Evolutionary conservation across 805 yeast genomes (phyloP), one percentile per base, ranked within the genome.

Genomic region (Ascoidea tarda): DNA sequence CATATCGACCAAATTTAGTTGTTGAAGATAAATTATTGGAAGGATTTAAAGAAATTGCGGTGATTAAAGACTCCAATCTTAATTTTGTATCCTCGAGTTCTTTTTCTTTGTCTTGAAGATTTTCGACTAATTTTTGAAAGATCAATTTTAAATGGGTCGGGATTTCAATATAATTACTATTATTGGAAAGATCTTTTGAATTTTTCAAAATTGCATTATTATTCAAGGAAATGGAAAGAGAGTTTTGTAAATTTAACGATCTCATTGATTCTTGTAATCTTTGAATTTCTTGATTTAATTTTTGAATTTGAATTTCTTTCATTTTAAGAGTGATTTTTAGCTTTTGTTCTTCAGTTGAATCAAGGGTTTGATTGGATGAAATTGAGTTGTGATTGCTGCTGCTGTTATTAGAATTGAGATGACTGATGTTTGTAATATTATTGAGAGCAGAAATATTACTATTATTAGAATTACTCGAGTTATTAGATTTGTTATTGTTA

Each of bases 61-160:
- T 76, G 31, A 78, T 58, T 8, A 85, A 59, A 32, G 84, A 73
- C 59, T 87, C 95, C 49, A 87, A 67, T 58, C 84, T 71, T 14
- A 68, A 58, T 56, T 82, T 83, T 1, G 87, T 78, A 21, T 81
- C 84, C 32, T 74, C 72, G 52, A 82, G 68, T 58, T 85, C 87
- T 16, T 67, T 62, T 42, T 66, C 65, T 51, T 74, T 70, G 32
- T 74, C 72, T 46, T 71, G 68, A 53, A 82, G 69, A 10, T 77
- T 69, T 32, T 66, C 65, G 1, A 79, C 68, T 57, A 82, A 64
- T 56, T 71, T 76, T 49, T 66, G 67, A 55, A 78, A 80, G 31
- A 81, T 64, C 46, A 69, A 70, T 54, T 74, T 74, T 45, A 75
- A 62, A 46, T 67, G 69, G 5, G 61, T 59, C 4, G 83, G 82